A percentile compares a stretch with the other conserved stretches of the same genome.
These are phyloP conservation scores for Meira miltonrushii DNA, from an alignment of 1,284 basidiomycete species.

Conservation along the genomic window DNA sequence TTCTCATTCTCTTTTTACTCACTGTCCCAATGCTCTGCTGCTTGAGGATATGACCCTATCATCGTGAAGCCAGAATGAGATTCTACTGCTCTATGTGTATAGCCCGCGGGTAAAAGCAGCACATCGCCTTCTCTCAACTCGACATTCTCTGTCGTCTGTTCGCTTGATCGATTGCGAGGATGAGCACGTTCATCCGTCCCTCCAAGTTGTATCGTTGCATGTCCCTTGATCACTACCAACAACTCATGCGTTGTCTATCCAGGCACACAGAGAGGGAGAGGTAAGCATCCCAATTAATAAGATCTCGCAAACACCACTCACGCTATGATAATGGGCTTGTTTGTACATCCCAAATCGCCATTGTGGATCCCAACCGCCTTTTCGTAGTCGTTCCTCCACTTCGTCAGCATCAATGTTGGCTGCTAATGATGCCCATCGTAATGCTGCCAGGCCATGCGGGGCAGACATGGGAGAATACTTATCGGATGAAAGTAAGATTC, in stretches of 20 bases:
- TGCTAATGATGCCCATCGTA: slow-evolving; percentile 2
- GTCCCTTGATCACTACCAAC: slow-evolving; percentile 3
- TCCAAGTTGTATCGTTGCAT: slow-evolving; percentile 10
- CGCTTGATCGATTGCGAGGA: background rate
- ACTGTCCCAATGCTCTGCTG: slow-evolving; percentile 12
- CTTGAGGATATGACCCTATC: slow-evolving; percentile 10
- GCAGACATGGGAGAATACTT: slow-evolving; percentile 7
- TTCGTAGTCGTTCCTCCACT: slow-evolving; percentile 1
- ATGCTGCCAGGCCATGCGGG: slow-evolving; percentile 8
- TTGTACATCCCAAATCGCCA: slow-evolving; percentile 12
- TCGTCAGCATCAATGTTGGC: background rate
- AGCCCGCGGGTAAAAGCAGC: slow-evolving; percentile 15
- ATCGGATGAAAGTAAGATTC: slow-evolving; percentile 4
- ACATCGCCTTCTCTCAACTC: slow-evolving; percentile 4
- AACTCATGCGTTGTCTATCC: slow-evolving; percentile 11
- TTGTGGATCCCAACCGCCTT: slow-evolving; percentile 10
- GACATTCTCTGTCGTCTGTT: background rate
- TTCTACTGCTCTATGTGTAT: slow-evolving; percentile 9
- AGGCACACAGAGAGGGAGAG: background rate
- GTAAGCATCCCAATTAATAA: background rate
- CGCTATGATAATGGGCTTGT: slow-evolving; percentile 14
- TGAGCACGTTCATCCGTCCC: slow-evolving; percentile 9
- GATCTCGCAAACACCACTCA: background rate
- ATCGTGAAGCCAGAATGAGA: slow-evolving; percentile 2
- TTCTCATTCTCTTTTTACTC: slow-evolving; percentile 6